These are phyloP conservation scores for Penicillium antarcticum DNA, from an alignment of 495 filamentous ascomycete genomes.

Conservation along the genomic window DNA sequence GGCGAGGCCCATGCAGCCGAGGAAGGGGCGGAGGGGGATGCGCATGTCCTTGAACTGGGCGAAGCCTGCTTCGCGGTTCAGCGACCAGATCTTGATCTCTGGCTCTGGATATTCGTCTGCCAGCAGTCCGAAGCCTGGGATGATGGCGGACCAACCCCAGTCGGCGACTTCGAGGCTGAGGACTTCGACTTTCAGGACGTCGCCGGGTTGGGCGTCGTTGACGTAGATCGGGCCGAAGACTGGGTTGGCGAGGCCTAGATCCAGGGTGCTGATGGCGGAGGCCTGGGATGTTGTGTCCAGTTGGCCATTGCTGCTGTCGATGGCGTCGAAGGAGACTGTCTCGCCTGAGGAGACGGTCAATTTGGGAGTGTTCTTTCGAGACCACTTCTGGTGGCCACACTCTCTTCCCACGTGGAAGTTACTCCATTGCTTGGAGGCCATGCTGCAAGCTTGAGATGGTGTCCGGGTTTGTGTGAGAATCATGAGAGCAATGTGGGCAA, in stretches of 20 bases:
- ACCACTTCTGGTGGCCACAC: conserved; percentile 47
- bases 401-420: conserved; percentile 38
- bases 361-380: conserved; percentile 40
- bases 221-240: conserved; percentile 48
- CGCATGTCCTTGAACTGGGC: conserved; percentile 42
- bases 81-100: conserved; percentile 47
- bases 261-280: conserved; percentile 37
- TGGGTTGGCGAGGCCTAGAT: conserved; percentile 43
- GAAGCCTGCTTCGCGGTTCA: conserved; percentile 34
- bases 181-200: conserved; percentile 48
- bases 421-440: conserved; percentile 21
- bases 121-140: conserved; percentile 48
- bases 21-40: conserved; percentile 47
- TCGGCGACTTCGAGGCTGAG: conserved; percentile 38
- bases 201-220: conserved; percentile 44
- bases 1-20: conserved; percentile 51
- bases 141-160: conserved; percentile 51
- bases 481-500: conserved; percentile 2
- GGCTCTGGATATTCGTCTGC: conserved; percentile 43
- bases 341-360: conserved; percentile 44
- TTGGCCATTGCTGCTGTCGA: conserved; percentile 51
- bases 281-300: conserved; percentile 35
- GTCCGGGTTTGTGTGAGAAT: conserved; percentile 13
- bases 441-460: conserved; percentile 22
- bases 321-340: conserved; percentile 44